Base-by-base conservation (phyloP, 2,329 filamentous ascomycete species). In the Colletotrichum eleusines region DNA sequence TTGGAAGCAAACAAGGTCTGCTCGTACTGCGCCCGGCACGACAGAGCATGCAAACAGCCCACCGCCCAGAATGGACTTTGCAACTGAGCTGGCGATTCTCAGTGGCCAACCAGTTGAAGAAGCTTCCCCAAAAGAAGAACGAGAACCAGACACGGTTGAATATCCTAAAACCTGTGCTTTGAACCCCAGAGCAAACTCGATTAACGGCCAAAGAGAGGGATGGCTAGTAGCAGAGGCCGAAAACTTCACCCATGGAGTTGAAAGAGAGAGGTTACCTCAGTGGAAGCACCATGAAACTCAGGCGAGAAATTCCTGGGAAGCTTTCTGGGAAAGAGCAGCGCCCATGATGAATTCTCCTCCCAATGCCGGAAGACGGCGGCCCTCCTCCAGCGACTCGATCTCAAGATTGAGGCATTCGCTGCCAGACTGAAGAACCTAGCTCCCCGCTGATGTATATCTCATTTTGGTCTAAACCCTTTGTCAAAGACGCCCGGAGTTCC, bases 151-250 rank as follows among this genome's bases (percentile, higher is more conserved):
- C 0, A 26, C 42, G 0, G n/a, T 20, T 3, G 28, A 31, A 14
- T 7, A 38, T 7, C 20, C 48, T 3, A 64, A 59, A 2, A 31
- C 40, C 9, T 63, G 58, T 58, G 31, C 16, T 1, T 68, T 51
- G 4, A 58, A 59, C 2, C 50, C 58, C 9, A 44, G 65, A 26
- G 57, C 60, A 5, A 73, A 72, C 35, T 69, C 69, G 7, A 48
- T 69, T 1, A 69, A 73, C 9, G 69, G 69, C 3, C 65, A 65
- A 23, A 46, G 69, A 1, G 69, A 72, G 35, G 69, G 69, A 3
- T 73, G 69, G 72, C 40, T 72, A 14, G 65, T 62, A 0, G 26
- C 33, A 2, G 38, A 40, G 2, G 51, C 28, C 2, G 69, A 69
- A 26, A 44, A 51, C 12, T 71, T 50, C 3, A 11, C 12, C 1